Evolutionary conservation across 345 rosid genomes (phyloP).

Genomic region (Eucalyptus pauciflora): DNA sequence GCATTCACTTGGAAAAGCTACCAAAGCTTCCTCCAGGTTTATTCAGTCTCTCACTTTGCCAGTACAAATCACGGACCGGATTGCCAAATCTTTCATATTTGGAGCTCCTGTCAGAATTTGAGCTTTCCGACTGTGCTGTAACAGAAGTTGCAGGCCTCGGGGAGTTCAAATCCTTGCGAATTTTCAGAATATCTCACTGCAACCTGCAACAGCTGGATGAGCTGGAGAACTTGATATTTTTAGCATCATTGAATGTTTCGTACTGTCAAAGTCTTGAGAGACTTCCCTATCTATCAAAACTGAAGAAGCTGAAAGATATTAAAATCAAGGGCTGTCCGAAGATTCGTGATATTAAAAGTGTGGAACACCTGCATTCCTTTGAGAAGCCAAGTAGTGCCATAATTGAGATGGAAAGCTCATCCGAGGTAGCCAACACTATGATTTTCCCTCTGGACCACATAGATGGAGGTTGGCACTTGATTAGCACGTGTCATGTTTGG

Average conservation of each 20-base stretch:
- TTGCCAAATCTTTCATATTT: too few species aligned
- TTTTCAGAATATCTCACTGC: too few species aligned
- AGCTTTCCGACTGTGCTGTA: not conserved
- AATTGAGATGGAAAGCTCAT: not conserved
- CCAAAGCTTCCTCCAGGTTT: not conserved
- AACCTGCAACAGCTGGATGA: too few species aligned
- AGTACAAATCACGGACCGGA: rapidly evolving
- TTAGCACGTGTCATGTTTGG: too few species aligned
- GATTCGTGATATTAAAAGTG: not conserved
- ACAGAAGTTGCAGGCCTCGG: too few species aligned
- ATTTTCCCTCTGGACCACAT: not conserved
- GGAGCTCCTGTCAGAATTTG: too few species aligned
- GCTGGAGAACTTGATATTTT: too few species aligned
- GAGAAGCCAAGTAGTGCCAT: not conserved
- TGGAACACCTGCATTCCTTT: not conserved
- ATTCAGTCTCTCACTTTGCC: not conserved
- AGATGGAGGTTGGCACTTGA: too few species aligned
- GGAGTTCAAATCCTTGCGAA: too few species aligned
- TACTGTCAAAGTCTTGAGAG: not conserved
- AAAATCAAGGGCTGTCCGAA: not conserved
- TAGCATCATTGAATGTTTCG: too few species aligned
- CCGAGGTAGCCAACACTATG: not conserved
- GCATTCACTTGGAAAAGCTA: not conserved
- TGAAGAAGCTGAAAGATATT: not conserved
- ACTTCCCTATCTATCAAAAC: not conserved